Percentiles rank a stretch among this genome's conserved stretches.
Evolutionary conservation across 1,139 yeast genomes (phyloP).

Genomic region (Lodderomyces beijingensis): DNA sequence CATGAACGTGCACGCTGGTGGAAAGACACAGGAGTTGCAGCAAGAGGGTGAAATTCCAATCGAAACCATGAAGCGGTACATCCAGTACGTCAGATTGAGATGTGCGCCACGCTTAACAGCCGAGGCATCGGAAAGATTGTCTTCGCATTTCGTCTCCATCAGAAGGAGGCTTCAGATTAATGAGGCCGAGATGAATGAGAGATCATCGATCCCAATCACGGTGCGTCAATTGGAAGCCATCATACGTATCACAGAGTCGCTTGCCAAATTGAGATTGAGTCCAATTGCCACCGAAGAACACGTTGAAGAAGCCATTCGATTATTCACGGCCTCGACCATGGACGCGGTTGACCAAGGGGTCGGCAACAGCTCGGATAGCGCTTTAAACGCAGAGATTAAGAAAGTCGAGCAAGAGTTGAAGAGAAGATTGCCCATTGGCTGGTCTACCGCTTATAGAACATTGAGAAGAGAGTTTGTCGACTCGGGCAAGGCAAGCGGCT

Average conservation of each 20-base stretch:
- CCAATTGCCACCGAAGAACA: constrained; percentile 87
- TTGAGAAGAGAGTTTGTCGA: constrained; percentile 81
- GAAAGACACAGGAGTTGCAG: constrained; percentile 45
- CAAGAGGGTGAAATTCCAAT: constrained; percentile 83
- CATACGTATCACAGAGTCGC: constrained; percentile 89
- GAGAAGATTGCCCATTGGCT: constrained; percentile 91
- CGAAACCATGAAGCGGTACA: constrained; percentile 85
- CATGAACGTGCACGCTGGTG: constrained; percentile 89
- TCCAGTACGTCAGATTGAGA: constrained; percentile 81
- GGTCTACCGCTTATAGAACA: constrained; percentile 89
- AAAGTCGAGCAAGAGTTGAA: constrained; percentile 80
- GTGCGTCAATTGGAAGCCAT: constrained; percentile 97
- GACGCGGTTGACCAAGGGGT: constrained; percentile 91
- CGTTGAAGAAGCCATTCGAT: constrained; percentile 91
- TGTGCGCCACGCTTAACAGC: constrained; percentile 92
- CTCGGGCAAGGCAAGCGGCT: constrained; percentile 58
- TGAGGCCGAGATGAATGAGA: constrained; percentile 78
- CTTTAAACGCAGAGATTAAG: constrained; percentile 64
- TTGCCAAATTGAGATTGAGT: constrained; percentile 80
- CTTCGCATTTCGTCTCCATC: constrained; percentile 92
- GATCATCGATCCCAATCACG: constrained; percentile 96
- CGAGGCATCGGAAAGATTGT: constrained; percentile 85
- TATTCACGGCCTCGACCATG: constrained; percentile 96
- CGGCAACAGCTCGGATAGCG: constrained; percentile 44
- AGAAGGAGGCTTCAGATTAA: constrained; percentile 78